phyloP scores from a whole-genome alignment of 257 asterid genomes.

The Solanum pennellii region DNA sequence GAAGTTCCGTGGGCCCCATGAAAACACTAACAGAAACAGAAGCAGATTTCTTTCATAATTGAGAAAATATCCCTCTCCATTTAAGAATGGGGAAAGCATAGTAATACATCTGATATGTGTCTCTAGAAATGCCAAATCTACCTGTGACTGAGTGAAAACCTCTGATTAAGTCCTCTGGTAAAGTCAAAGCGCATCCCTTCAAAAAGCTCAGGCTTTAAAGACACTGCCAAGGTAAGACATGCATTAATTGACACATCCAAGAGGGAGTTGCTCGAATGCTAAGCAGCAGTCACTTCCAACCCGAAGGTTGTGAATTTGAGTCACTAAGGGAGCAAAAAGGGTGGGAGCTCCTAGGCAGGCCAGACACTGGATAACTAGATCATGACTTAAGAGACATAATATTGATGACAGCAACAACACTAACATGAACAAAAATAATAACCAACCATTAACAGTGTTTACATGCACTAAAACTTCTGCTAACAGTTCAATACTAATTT shows the following conservation, averaged over 20 bases:
- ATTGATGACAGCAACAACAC: neutral
- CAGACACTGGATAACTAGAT: neutral
- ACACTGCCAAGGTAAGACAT: constrained; percentile 51
- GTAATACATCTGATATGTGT: neutral
- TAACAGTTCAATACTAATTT: neutral
- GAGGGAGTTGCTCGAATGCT: neutral
- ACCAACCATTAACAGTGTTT: neutral
- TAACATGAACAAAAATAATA: neutral
- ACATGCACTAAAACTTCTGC: neutral
- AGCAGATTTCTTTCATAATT: neutral
- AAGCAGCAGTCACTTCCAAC: neutral
- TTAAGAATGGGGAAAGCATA: neutral
- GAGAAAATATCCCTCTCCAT: neutral
- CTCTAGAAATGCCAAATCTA: constrained; percentile 7
- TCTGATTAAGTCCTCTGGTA: constrained; percentile 81
- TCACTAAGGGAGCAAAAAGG: neutral
- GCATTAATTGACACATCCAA: neutral
- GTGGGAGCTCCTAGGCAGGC: neutral
- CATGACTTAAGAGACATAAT: neutral
- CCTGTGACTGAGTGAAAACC: constrained; percentile 94
- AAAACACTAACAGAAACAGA: constrained; percentile 41
- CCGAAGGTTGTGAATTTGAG: neutral
- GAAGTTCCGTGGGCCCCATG: constrained; percentile 96
- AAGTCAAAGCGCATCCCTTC: constrained; percentile 98
- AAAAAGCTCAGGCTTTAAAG: constrained; percentile 94